Evolutionary conservation across 768 basidiomycete species (phyloP), one percentile per base, ranked within the genome.

Genomic region (Pulveroboletus sp.): DNA sequence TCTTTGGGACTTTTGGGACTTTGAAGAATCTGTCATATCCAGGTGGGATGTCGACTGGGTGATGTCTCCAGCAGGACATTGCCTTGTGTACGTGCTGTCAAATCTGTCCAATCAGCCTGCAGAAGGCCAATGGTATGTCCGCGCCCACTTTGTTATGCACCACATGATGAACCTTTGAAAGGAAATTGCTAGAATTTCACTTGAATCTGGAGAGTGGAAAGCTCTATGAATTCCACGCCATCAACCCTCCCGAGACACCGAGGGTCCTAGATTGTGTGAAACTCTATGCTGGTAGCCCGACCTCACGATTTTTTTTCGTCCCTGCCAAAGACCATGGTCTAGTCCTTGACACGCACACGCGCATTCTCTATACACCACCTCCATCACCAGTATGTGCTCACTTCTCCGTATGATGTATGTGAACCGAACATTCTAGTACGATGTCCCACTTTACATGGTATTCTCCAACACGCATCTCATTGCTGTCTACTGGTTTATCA

Each of bases 281-380:
- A 3, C 2, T 43, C 1, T 2, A 11, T 5, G 35, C 12, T 4
- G 34, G 36, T 19, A 40, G 12, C 9, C 25, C 9, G 9, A 27
- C 25, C 19, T 38, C 40, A 6, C 45, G 11, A 7, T 37, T 49
- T 12, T 23, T 54, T 13, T 31, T 12, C 27, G 40, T 50, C 14
- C 11, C 4, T 1, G 7, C 5, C 1, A 0, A 0, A 2, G 4
- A 1, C 4, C 0, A 0, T 24, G 1, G 7, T 3, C 2, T 25
- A 2, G 29, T 49, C 11, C 20, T 49, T 19, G 52, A 55, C n/a
- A 36, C 20, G 5, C 44, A n/a, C 38, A 46, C 33, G 11, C 36
- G 33, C 12, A 2, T 19, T 7, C 45, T 46, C 2, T 37, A 49
- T 9, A 27, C 5, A 27, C 25, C 25, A 27, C 25, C 25, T 27